These are phyloP conservation scores for Phytopythium boreale DNA, from an alignment of 352 stramenopile genomes.

Conservation along the genomic window DNA sequence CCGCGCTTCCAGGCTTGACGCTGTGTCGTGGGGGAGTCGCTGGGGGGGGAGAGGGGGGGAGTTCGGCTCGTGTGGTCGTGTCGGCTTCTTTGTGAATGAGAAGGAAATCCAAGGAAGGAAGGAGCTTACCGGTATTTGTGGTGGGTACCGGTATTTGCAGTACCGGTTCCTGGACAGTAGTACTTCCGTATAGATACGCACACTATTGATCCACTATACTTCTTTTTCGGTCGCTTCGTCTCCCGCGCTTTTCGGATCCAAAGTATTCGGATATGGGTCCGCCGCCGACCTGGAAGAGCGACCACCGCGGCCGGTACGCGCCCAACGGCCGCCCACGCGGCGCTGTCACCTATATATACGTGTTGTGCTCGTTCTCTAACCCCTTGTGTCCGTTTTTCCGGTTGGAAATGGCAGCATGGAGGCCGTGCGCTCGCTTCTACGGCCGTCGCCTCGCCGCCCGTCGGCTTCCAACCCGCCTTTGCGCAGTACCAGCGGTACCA, in stretches of 20 bases:
- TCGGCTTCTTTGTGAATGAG: too few species aligned
- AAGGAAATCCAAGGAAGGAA: too few species aligned
- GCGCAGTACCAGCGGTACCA: not conserved
- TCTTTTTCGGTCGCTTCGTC: not conserved
- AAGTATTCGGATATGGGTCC: conserved; percentile 4
- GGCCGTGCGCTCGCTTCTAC: conserved; percentile 19
- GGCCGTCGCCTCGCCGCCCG: conserved; percentile 12
- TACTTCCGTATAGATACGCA: too few species aligned
- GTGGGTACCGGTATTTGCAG: too few species aligned
- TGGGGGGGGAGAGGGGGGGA: too few species aligned
- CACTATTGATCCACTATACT: too few species aligned
- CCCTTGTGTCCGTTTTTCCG: not conserved
- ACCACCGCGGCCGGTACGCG: conserved; percentile 13
- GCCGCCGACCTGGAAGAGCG: conserved; percentile 16
- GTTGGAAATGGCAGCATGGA: conserved; percentile 21
- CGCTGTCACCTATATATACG: not conserved
- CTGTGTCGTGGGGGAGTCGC: too few species aligned
- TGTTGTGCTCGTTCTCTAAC: not conserved
- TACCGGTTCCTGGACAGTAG: too few species aligned
- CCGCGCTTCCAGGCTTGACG: too few species aligned
- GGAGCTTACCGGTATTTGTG: too few species aligned
- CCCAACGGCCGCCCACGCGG: not conserved
- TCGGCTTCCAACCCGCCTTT: conserved; percentile 5
- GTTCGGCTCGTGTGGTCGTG: too few species aligned
- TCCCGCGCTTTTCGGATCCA: conserved; percentile 7